Evolutionary conservation across 2,329 filamentous ascomycete genomes (phyloP), one percentile per base, ranked within the genome.

Genomic region (Arthrinium phaeospermum): DNA sequence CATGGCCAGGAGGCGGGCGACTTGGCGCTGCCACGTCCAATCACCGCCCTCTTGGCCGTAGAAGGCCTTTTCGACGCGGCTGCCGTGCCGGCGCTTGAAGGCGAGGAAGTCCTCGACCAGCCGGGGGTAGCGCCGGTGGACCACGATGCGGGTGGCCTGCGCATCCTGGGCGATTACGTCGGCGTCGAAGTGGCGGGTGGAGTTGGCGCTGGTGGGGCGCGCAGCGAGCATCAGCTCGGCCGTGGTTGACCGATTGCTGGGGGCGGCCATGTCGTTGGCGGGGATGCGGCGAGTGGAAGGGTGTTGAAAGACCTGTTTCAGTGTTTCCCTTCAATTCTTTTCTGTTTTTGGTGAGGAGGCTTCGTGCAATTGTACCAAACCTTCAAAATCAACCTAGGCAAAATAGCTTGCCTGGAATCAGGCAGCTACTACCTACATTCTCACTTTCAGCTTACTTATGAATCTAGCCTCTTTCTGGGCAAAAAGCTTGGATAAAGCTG

Each of bases 81-180:
- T 77, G 44, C 79, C 79, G 37, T 76, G 72, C 8, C 16, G 10
- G n/a, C 75, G 74, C 73, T 80, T 81, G 74, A 79, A 77, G 4
- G 72, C 71, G 22, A 81, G 70, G 69, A 81, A 81, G 5, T 27
- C 57, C 19, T 76, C 47, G 14, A 79, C 75, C 10, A 81, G 77
- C n/a, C 13, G 45, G 0, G 77, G 76, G 45, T 74, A 81, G 27
- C 75, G 71, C 12, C 30, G 4, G 69, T 80, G 79, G 1, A 80
- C 71, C 10, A 80, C 71, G 67, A 81, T 76, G n/a, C 78, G 75
- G 0, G 79, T 80, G 53, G 51, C 73, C 4, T 64, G 57, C 1
- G 78, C 78, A 44, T 80, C 78, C 4, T 64, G 27, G 19, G 61
- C 72, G 41, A 80, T 71, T 0, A 71, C 70, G 1, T 74, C 68